These are phyloP conservation scores for Macrolepiota albuminosa DNA, from an alignment of 768 basidiomycete species.

Conservation along the genomic window DNA sequence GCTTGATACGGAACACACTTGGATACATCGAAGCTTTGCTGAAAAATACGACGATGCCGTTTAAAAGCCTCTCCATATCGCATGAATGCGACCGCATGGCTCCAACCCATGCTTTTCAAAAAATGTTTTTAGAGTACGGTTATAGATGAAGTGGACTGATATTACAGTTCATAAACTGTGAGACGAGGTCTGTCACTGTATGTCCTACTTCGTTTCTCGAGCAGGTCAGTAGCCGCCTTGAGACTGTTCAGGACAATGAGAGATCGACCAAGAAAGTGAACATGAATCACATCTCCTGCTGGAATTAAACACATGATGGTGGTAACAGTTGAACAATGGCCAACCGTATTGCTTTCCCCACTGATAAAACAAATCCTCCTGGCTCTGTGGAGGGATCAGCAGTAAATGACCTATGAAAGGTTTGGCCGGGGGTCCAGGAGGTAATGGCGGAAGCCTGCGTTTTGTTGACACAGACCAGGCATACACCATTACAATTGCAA, in stretches of 20 bases:
- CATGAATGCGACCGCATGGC: slow-evolving; percentile 6
- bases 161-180: slow-evolving; percentile 16
- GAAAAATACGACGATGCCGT: slow-evolving; percentile 13
- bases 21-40: slow-evolving; percentile 14
- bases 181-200: slow-evolving; percentile 16
- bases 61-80: slow-evolving; percentile 15
- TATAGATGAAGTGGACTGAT: neutral
- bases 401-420: slow-evolving; percentile 16
- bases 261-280: slow-evolving; percentile 6
- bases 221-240: slow-evolving; percentile 12
- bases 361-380: slow-evolving; percentile 11
- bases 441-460: slow-evolving; percentile 4
- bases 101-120: slow-evolving; percentile 13
- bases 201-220: slow-evolving; percentile 12
- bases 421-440: slow-evolving; percentile 15
- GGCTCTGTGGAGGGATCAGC: slow-evolving; percentile 6
- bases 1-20: slow-evolving; percentile 17
- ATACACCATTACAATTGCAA: neutral
- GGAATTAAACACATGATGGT: neutral
- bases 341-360: slow-evolving; percentile 15
- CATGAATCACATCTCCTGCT: slow-evolving; percentile 13
- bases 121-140: neutral
- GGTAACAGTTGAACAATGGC: neutral
- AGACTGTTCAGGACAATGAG: slow-evolving; percentile 15
- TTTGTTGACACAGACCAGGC: neutral